These are phyloP conservation scores for Trichoderma simmonsii DNA, from an alignment of 2,329 filamentous ascomycete genomes.

Conservation along the genomic window DNA sequence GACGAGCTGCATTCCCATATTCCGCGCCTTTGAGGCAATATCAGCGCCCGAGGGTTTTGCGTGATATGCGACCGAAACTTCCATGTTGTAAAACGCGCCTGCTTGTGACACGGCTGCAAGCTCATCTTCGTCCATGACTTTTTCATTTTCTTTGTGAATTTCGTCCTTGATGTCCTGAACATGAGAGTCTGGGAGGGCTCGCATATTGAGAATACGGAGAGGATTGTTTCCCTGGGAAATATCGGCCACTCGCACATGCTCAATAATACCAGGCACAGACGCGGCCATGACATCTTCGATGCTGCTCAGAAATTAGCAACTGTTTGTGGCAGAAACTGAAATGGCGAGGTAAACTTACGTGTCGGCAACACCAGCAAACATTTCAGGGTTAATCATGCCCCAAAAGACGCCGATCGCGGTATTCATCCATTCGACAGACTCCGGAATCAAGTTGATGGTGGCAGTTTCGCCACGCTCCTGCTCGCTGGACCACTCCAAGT, in stretches of 20 bases:
- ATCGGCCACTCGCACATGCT: slow-evolving; percentile 91
- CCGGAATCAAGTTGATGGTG: slow-evolving; percentile 82
- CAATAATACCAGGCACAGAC: slow-evolving; percentile 84
- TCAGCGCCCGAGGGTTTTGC: slow-evolving; percentile 69
- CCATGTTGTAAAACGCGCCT: slow-evolving; percentile 89
- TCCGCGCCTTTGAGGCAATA: slow-evolving; percentile 77
- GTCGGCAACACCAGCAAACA: slow-evolving; percentile 90
- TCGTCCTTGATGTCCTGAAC: slow-evolving; percentile 79
- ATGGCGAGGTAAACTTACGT: slow-evolving; percentile 44
- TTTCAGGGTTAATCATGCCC: slow-evolving; percentile 91
- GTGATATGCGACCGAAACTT: slow-evolving; percentile 88
- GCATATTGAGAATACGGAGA: slow-evolving; percentile 79
- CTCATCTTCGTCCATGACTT: slow-evolving; percentile 81
- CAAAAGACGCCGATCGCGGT: slow-evolving; percentile 79
- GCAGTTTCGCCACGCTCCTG: slow-evolving; percentile 81
- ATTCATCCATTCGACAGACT: slow-evolving; percentile 96
- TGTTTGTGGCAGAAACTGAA: not conserved
- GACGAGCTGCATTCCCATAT: slow-evolving; percentile 95
- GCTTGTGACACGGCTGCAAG: slow-evolving; percentile 85
- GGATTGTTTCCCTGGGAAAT: slow-evolving; percentile 94
- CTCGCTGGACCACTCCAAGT: slow-evolving; percentile 85
- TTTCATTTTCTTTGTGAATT: slow-evolving; percentile 73
- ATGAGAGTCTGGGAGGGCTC: slow-evolving; percentile 75
- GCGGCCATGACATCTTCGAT: slow-evolving; percentile 88
- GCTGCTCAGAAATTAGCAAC: slow-evolving; percentile 22